Conservation (phyloP, 805 yeast genomes). For the Sugiyamaella smithiae region DNA sequence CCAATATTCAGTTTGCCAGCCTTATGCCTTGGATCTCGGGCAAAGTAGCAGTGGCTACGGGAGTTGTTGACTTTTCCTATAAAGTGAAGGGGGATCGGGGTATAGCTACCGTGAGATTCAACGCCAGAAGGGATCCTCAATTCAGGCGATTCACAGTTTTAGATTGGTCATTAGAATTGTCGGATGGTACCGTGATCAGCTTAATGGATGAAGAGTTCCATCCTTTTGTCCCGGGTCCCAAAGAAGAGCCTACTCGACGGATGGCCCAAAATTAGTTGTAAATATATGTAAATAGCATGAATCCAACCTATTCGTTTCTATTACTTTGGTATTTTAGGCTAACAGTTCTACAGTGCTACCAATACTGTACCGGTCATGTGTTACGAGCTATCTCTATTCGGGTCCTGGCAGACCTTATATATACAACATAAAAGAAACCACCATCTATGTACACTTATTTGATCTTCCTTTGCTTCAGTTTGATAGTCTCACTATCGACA, state of each 20-base stretch:
- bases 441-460: slow-evolving; percentile 48
- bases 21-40: slow-evolving; percentile 91
- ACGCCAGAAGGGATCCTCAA: slow-evolving; percentile 66
- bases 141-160: slow-evolving; percentile 55
- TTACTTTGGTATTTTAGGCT: too few species aligned
- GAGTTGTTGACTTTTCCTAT: slow-evolving; percentile 71
- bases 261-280: slow-evolving; percentile 1
- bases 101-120: slow-evolving; percentile 53
- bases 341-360: too few species aligned
- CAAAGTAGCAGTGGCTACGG: slow-evolving; percentile 75
- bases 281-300: neutral
- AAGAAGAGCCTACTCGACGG: slow-evolving; percentile 30
- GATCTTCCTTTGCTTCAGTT: slow-evolving; percentile 87
- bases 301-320: too few species aligned
- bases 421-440: too few species aligned
- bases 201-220: slow-evolving; percentile 47
- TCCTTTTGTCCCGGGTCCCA: slow-evolving; percentile 34
- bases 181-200: slow-evolving; percentile 43
- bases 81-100: slow-evolving; percentile 64
- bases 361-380: too few species aligned
- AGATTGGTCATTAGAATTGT: slow-evolving; percentile 60
- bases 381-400: too few species aligned
- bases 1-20: slow-evolving; percentile 67
- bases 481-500: slow-evolving; percentile 86
- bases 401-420: too few species aligned